Conservation (phyloP, 495 filamentous ascomycete genomes). For the Lophiostoma macrostomum region DNA sequence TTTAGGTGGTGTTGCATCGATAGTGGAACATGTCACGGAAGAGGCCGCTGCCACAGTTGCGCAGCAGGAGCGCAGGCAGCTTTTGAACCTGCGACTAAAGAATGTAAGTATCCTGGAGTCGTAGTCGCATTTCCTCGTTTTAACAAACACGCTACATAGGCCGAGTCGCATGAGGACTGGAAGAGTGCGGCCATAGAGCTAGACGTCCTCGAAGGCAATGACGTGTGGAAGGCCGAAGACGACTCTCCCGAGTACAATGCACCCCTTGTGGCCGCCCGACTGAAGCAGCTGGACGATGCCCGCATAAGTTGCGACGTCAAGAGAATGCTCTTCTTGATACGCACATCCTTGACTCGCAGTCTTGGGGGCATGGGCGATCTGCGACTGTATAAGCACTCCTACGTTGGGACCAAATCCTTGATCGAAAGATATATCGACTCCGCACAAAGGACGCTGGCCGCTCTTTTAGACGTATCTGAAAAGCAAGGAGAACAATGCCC, state of each 20-base stretch:
- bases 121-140: not conserved
- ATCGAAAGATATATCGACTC: slow-evolving; percentile 85
- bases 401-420: slow-evolving; percentile 80
- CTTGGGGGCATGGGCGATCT: slow-evolving; percentile 83
- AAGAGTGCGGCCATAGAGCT: slow-evolving; percentile 65
- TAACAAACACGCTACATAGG: slow-evolving; percentile 24
- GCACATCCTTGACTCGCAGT: slow-evolving; percentile 76
- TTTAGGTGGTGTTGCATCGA: slow-evolving; percentile 15
- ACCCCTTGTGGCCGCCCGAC: slow-evolving; percentile 60
- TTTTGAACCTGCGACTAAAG: slow-evolving; percentile 34
- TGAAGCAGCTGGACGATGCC: slow-evolving; percentile 73
- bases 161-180: slow-evolving; percentile 41
- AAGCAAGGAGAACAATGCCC: slow-evolving; percentile 50
- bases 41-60: not conserved
- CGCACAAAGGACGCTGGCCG: slow-evolving; percentile 65
- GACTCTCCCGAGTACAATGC: slow-evolving; percentile 67
- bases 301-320: slow-evolving; percentile 69
- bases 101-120: slow-evolving; percentile 23
- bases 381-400: slow-evolving; percentile 77
- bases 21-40: not conserved
- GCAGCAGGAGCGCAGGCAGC: slow-evolving; percentile 25
- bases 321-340: slow-evolving; percentile 74
- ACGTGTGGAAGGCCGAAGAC: slow-evolving; percentile 73
- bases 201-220: slow-evolving; percentile 75
- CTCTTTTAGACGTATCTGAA: slow-evolving; percentile 63